Evolutionary conservation across 306 rosid genomes (phyloP), one percentile per base, ranked within the genome.

Genomic region (Sesbania bispinosa): DNA sequence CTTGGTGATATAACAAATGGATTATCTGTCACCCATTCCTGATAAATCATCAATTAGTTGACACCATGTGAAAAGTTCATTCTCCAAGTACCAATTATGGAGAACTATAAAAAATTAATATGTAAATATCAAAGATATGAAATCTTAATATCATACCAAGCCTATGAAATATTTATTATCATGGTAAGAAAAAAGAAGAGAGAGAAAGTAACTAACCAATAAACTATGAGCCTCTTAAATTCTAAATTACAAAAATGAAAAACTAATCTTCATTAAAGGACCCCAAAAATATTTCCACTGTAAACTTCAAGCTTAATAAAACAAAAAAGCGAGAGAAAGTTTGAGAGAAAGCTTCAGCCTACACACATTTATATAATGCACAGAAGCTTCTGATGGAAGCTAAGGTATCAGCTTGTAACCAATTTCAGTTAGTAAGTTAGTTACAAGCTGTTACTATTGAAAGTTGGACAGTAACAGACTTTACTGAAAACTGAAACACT

Each of bases 21-120:
- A 76, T 50, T 88, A 62, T 95, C 99, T 3, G 96, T 95, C 77
- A 95, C 96, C 99, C 97, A 95, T 84, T 95, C 99, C 99, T 95
- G 92, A 69, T 2, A 70, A 58, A 39, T 41, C 70, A 75, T 43
- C 75, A 68, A 71, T 74, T 41, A 79, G 48, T 64, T 42, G 52
- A 62, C 7, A 62, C 41, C 4, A 13, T 26, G 33, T 15, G 7
- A 41, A 16, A 59, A 9, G 32, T 45, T 53, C 21, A 57, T 11
- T 58, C 10, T 43, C 80, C 57, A 73, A 20, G 6, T 39, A 27
- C 55, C 76, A 74, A 23, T 39, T 18, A 62, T 45, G 48, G 58
- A 64, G n/a, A 39, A 54, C 20, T 27, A 73, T n/a, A 14, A 11
- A 57, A 65, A 35, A 0, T 11, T 80, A 23, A 51, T n/a, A 52